Evolutionary conservation across 1,284 basidiomycete species (phyloP), one percentile per base, ranked within the genome.

Genomic region (Marasmius oreades): DNA sequence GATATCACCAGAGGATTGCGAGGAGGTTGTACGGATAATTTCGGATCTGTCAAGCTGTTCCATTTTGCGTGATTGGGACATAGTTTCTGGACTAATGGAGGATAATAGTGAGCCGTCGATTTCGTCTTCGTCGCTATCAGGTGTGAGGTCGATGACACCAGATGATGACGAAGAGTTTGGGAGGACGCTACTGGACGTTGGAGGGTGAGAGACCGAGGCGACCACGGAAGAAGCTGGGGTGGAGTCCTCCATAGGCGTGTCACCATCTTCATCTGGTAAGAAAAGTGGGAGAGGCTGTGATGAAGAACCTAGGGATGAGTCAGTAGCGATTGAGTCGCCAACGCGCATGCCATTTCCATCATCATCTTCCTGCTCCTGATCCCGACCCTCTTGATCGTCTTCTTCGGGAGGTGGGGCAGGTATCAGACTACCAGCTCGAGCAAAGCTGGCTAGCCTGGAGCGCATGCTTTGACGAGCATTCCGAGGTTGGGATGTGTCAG

Each of bases 1-100:
- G 5, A 81, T 67, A 43, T 75, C 73, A 4, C 70, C 65, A 34
- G 54, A 51, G 20, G 14, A 60, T 63, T 55, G 48, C 22, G 54
- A 56, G 7, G 61, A 66, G n/a, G 60, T 34, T 1, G 69, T 75
- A 36, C 77, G 76, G 37, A 83, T 67, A 37, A 85, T 68, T 62
- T 86, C 84, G 5, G 71, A 68, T 52, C 63, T 69, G 28, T 58
- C 46, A 31, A 68, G 31, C 45, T 57, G 50, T 28, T 63, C 58
- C 12, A 63, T 42, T 57, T 62, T 20, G 56, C 58, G 26, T 58
- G 65, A 37, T 57, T 63, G 22, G 56, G 62, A 34, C 52, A 44
- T 53, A 7, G 43, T 31, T 31, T 57, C 51, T 4, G 37, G 34
- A 23, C 33, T 23, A 16, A 34, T 34, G 12, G 55, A 46, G 12